These are phyloP conservation scores for Aspergillus campestris DNA, from an alignment of 495 filamentous ascomycete species.

Conservation along the genomic window DNA sequence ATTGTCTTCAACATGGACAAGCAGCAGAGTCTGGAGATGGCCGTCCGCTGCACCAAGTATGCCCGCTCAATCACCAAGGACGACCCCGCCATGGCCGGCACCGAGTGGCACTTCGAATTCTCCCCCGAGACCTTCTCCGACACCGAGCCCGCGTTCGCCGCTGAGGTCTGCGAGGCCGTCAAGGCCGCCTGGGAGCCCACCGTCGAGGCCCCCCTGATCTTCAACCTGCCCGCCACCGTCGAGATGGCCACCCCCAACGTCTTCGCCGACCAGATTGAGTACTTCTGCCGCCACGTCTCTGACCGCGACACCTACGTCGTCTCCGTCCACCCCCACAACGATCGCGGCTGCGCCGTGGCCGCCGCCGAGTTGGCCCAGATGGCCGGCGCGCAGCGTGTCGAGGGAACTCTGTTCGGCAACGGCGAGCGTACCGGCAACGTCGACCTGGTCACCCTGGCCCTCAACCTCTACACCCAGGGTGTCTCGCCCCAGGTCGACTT, in stretches of 20 bases:
- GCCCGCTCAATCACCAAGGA: conserved; percentile 93
- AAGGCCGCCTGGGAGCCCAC: conserved; percentile 92
- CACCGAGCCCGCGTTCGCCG: conserved; percentile 71
- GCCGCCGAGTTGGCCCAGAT: conserved; percentile 92
- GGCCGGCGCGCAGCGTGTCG: conserved; percentile 93
- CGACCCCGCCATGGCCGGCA: conserved; percentile 60
- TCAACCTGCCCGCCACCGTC: conserved; percentile 95
- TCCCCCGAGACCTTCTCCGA: conserved; percentile 96
- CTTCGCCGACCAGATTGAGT: conserved; percentile 95
- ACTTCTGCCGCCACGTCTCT: conserved; percentile 75
- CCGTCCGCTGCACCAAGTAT: conserved; percentile 77
- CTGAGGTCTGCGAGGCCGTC: conserved; percentile 85
- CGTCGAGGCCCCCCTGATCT: conserved; percentile 79
- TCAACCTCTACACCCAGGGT: conserved; percentile 96
- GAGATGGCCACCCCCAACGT: conserved; percentile 95
- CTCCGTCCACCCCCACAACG: conserved; percentile 88
- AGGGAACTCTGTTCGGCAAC: conserved; percentile 93
- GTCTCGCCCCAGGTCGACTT: conserved; percentile 85
- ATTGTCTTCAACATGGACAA: conserved; percentile 85
- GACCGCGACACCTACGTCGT: conserved; percentile 77
- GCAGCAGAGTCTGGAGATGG: conserved; percentile 72
- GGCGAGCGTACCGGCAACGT: conserved; percentile 96
- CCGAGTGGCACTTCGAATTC: conserved; percentile 94
- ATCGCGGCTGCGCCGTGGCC: conserved; percentile 81
- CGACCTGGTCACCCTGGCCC: conserved; percentile 84